A percentile compares a stretch with the other conserved stretches of the same genome.
phyloP scores from a whole-genome alignment of 495 filamentous ascomycete genomes.

The Astrocystis sublimbata region DNA sequence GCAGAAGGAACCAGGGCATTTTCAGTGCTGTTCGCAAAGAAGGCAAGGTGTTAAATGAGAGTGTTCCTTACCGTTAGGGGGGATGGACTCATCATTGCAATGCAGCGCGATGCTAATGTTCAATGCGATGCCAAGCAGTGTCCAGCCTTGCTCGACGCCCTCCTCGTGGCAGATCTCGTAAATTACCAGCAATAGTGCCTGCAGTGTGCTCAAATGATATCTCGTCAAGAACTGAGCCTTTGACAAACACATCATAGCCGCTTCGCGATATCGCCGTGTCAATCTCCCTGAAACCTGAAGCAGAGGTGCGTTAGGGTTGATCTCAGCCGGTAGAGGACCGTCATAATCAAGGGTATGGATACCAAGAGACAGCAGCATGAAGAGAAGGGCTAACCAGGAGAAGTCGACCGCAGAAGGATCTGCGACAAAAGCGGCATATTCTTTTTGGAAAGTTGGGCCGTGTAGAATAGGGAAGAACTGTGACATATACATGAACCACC shows the following conservation, averaged over 20 bases:
- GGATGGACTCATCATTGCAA: constrained; percentile 50
- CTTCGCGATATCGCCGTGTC: constrained; percentile 46
- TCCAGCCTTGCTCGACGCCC: constrained; percentile 40
- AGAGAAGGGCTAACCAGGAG: constrained; percentile 49
- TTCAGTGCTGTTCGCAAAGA: neutral
- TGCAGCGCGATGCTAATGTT: constrained; percentile 52
- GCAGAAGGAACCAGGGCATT: too few relatives aligned
- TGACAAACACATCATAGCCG: constrained; percentile 46
- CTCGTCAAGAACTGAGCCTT: constrained; percentile 47
- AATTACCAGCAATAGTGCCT: constrained; percentile 47
- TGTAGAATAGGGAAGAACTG: constrained; percentile 42
- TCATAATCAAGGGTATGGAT: constrained; percentile 49
- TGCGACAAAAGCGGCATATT: constrained; percentile 49
- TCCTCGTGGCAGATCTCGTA: constrained; percentile 48
- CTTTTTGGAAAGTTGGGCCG: constrained; percentile 49
- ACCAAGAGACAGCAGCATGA: constrained; percentile 46
- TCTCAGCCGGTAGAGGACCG: constrained; percentile 43
- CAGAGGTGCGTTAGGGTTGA: constrained; percentile 44
- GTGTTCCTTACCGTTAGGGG: constrained; percentile 29
- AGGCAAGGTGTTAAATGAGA: neutral
- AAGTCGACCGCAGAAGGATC: constrained; percentile 43
- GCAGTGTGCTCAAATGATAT: constrained; percentile 49
- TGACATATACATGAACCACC: constrained; percentile 9
- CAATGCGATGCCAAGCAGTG: constrained; percentile 46
- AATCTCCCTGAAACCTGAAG: constrained; percentile 46